These are phyloP conservation scores for Flammula alnicola DNA, from an alignment of 1,284 basidiomycete genomes.

Conservation along the genomic window DNA sequence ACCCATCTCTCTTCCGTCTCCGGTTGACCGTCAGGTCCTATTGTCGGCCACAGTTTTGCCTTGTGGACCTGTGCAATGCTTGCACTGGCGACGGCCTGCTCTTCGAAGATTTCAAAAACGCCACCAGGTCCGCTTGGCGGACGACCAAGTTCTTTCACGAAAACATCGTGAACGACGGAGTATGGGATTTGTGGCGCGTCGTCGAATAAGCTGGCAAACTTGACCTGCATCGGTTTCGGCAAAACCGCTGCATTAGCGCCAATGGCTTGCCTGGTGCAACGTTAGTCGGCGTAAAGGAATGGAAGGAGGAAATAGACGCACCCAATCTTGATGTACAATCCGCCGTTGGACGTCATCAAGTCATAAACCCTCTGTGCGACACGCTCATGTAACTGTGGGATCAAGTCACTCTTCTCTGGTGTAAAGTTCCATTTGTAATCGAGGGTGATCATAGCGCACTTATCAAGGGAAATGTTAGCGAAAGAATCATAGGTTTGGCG, in stretches of 20 bases:
- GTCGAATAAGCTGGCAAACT: constrained; percentile 84
- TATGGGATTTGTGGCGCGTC: constrained; percentile 85
- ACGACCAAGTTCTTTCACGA: constrained; percentile 71
- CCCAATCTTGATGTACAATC: constrained; percentile 90
- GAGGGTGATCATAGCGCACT: constrained; percentile 70
- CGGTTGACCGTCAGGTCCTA: no score
- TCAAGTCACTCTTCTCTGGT: constrained; percentile 64
- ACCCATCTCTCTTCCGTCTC: no score
- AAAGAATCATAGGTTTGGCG: background rate
- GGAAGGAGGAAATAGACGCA: no score
- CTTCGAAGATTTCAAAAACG: constrained; percentile 79
- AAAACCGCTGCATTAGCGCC: constrained; percentile 85
- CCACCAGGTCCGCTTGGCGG: constrained; percentile 68
- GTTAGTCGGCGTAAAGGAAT: no score
- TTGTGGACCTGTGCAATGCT: constrained; percentile 92
- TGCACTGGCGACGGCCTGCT: constrained; percentile 78
- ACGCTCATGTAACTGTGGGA: constrained; percentile 80
- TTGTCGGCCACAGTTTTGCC: no score
- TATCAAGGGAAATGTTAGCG: constrained; percentile 1
- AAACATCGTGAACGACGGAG: constrained; percentile 69
- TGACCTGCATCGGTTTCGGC: constrained; percentile 80
- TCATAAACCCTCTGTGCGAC: constrained; percentile 80
- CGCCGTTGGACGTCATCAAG: constrained; percentile 80
- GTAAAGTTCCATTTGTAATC: constrained; percentile 90
- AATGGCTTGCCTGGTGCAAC: constrained; percentile 78